Evolutionary conservation across 768 basidiomycete species (phyloP).

Genomic region (Amanita brunnescens): DNA sequence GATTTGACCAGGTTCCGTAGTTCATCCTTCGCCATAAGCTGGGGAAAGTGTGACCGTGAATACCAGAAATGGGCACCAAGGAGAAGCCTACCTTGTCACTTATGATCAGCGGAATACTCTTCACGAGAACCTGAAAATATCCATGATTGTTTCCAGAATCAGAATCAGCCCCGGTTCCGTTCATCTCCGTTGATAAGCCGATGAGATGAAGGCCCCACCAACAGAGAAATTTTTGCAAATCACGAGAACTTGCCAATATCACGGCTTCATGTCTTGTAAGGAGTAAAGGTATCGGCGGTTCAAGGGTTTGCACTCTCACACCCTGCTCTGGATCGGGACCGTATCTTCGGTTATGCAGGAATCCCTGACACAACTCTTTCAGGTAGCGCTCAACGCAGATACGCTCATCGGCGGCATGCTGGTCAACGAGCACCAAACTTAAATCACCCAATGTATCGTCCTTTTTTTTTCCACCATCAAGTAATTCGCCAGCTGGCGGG

Average conservation of each 20-base stretch:
- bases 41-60: slow-evolving; percentile 7
- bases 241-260: slow-evolving; percentile 32
- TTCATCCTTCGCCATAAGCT: slow-evolving; percentile 64
- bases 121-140: slow-evolving; percentile 61
- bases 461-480: slow-evolving; percentile 4
- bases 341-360: slow-evolving; percentile 34
- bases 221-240: slow-evolving; percentile 39
- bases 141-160: slow-evolving; percentile 25
- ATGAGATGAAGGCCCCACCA: slow-evolving; percentile 65
- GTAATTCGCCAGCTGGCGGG: slow-evolving; percentile 9
- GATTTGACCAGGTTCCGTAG: slow-evolving; percentile 69
- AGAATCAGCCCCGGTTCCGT: slow-evolving; percentile 15
- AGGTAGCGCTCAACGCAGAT: slow-evolving; percentile 83
- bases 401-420: slow-evolving; percentile 98
- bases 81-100: slow-evolving; percentile 59
- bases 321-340: slow-evolving; percentile 18
- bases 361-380: slow-evolving; percentile 63
- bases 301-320: slow-evolving; percentile 34
- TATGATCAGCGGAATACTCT: slow-evolving; percentile 59
- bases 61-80: slow-evolving; percentile 11
- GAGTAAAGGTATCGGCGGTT: slow-evolving; percentile 50
- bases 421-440: slow-evolving; percentile 77
- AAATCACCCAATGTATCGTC: slow-evolving; percentile 12
- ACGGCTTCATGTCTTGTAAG: slow-evolving; percentile 58
- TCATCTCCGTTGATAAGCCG: slow-evolving; percentile 17